Conservation (phyloP, 352 stramenopile species). For the Lagenidium giganteum region DNA sequence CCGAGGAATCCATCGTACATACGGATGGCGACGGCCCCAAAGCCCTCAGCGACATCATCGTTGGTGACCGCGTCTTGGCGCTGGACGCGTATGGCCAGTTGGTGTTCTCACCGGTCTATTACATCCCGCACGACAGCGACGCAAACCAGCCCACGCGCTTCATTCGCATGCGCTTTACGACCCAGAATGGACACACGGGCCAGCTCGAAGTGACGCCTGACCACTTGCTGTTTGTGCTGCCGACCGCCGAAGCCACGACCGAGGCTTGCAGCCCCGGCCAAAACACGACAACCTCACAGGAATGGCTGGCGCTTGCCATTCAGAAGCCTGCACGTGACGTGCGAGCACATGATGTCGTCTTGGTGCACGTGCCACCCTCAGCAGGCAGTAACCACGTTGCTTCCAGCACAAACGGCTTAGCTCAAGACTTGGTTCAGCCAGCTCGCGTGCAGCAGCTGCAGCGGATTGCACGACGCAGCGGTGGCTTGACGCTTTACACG, state of each 20-base stretch:
- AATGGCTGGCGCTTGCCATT: too few relatives aligned
- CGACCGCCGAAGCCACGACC: too few relatives aligned
- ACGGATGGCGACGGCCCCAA: constrained; percentile 14
- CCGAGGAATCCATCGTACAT: constrained; percentile 34
- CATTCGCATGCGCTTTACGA: constrained; percentile 14
- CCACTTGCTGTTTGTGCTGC: constrained; percentile 41
- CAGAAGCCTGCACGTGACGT: too few relatives aligned
- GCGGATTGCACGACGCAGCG: constrained; percentile 10
- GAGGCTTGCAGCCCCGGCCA: too few relatives aligned
- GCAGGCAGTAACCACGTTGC: too few relatives aligned
- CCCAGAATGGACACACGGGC: background rate
- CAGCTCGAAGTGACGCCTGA: constrained; percentile 37
- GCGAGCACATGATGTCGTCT: too few relatives aligned
- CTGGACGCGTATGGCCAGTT: constrained; percentile 25
- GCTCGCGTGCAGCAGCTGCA: constrained; percentile 27
- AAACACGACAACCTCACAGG: too few relatives aligned
- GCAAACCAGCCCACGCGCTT: constrained; percentile 2
- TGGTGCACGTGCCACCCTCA: too few relatives aligned
- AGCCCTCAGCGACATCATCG: constrained; percentile 23
- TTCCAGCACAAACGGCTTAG: too few relatives aligned
- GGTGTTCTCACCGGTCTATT: constrained; percentile 57
- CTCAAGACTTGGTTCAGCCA: too few relatives aligned
- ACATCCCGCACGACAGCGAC: constrained; percentile 49
- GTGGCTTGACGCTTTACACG: constrained; percentile 60
- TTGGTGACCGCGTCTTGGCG: constrained; percentile 53